Conservation (phyloP, 139 green algal genomes). For the Chlorella sp. region DNA sequence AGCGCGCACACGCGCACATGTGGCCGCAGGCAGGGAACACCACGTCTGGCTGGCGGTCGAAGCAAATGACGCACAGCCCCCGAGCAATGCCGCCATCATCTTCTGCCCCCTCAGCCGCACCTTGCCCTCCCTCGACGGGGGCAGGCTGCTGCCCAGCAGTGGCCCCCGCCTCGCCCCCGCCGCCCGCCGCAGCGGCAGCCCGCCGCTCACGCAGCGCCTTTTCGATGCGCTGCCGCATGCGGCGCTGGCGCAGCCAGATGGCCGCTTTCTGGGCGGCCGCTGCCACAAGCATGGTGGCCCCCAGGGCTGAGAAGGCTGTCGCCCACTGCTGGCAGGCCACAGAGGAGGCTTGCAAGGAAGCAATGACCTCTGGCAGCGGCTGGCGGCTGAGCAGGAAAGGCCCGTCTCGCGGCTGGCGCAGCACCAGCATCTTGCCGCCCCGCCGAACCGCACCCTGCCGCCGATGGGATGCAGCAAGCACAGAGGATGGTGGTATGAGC, state of each 20-base stretch:
- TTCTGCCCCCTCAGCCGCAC: background rate
- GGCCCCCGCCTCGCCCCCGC: background rate
- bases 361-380: slow-evolving; percentile 41
- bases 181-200: background rate
- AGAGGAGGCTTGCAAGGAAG: slow-evolving; percentile 4
- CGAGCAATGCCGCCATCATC: background rate
- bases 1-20: slow-evolving; percentile 58
- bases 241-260: background rate
- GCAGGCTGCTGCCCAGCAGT: background rate
- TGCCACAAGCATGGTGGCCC: slow-evolving; percentile 31
- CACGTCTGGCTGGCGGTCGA: slow-evolving; percentile 30
- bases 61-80: slow-evolving; percentile 58
- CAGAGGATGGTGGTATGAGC: too few relatives aligned
- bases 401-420: slow-evolving; percentile 7
- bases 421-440: slow-evolving; percentile 15
- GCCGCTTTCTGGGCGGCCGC: background rate
- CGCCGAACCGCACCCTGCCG: slow-evolving; percentile 31
- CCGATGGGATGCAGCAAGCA: too few relatives aligned
- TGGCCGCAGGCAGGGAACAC: slow-evolving; percentile 64
- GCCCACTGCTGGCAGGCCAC: background rate
- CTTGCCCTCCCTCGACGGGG: background rate
- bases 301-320: slow-evolving; percentile 3
- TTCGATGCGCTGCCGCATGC: slow-evolving; percentile 1
- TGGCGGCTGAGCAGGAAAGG: slow-evolving; percentile 33
- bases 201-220: slow-evolving; percentile 18